phyloP scores from a whole-genome alignment of 805 yeast species.

The Metschnikowia corniflorae region DNA sequence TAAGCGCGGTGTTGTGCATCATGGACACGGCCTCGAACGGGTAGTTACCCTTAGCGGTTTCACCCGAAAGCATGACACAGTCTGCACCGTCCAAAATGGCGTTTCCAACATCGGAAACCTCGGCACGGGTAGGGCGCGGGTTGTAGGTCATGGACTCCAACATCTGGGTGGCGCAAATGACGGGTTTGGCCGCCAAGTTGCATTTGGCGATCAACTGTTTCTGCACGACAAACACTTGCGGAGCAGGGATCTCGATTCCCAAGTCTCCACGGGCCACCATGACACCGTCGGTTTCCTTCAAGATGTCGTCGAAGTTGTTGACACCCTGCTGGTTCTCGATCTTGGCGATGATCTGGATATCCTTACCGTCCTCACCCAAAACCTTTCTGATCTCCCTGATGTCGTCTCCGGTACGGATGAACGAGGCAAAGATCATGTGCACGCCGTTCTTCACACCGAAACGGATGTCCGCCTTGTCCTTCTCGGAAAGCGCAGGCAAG shows the following conservation, averaged over 20 bases:
- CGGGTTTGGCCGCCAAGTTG: constrained; percentile 99
- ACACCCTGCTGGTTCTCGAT: constrained; percentile 99
- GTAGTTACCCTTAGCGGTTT: constrained; percentile 99
- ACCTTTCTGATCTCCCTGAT: constrained; percentile 87
- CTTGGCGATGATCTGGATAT: constrained; percentile 94
- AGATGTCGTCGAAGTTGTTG: constrained; percentile 96
- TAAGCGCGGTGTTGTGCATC: constrained; percentile 97
- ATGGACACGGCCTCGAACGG: constrained; percentile 96
- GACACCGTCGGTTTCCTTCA: constrained; percentile 94
- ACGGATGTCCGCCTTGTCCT: constrained; percentile 86
- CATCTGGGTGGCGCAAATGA: constrained; percentile 99
- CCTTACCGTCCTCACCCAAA: constrained; percentile 94
- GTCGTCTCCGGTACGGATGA: constrained; percentile 93
- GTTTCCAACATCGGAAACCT: constrained; percentile 98
- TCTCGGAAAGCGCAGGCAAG: constrained; percentile 95
- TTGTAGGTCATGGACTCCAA: constrained; percentile 98
- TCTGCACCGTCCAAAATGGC: constrained; percentile 99
- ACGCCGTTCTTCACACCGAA: constrained; percentile 98
- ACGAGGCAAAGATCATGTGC: constrained; percentile 98
- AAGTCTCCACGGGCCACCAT: constrained; percentile 99
- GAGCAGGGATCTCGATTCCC: constrained; percentile 99
- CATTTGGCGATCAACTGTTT: constrained; percentile 98
- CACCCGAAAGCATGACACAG: constrained; percentile 99
- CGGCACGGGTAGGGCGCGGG: constrained; percentile 99
- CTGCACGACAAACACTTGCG: constrained; percentile 97